Base-by-base conservation (phyloP, 345 rosid species). In the Citrus unshiu region DNA sequence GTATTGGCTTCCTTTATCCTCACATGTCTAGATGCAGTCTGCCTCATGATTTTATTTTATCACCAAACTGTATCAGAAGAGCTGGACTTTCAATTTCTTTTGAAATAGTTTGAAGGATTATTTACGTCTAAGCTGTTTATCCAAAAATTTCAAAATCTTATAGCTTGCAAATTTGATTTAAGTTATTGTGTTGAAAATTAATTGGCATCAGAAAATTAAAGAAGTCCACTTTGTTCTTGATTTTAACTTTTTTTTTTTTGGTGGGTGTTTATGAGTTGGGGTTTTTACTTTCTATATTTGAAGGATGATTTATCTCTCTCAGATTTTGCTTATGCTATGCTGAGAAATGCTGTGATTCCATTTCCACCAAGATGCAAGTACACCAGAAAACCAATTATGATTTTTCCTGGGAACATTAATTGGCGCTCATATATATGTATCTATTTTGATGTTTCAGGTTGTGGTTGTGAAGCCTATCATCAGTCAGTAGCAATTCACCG, bases 381-480 rank as follows among this genome's bases (percentile, higher is more conserved):
- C 61, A 61, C 62, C 51, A 75, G 8, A 18, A 16, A 39, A 43
- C 7, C 13, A 70, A 29, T 40, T 35, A 65, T 78, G 68, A 62
- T 71, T 64, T 75, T 71, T 63, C 32, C 13, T 30, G 21, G 77
- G 70, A 34, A 74, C 25, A 43, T 29, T 70, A 43, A 56, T 69
- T 64, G 54, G 32, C 58, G 40, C 84, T 37, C 51, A 51, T 49
- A 13, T 67, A 40, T 68, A 29, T 34, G 8, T 73, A 21, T 51
- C 49, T 37, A 6, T 66, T 71, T 67, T 54, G 24, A 65, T 75
- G 60, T 63, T 83, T 71, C 87, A 87, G 92, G 72, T 77, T 75
- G 62, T 49, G 68, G 30, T 13, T 75, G 62, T 32, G 43, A n/a
- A 34, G 71, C 32, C 68, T 35, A 14, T 58, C 62, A 60, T 32